phyloP scores from a whole-genome alignment of 2,329 filamentous ascomycete genomes.

The Penicillium italicum region DNA sequence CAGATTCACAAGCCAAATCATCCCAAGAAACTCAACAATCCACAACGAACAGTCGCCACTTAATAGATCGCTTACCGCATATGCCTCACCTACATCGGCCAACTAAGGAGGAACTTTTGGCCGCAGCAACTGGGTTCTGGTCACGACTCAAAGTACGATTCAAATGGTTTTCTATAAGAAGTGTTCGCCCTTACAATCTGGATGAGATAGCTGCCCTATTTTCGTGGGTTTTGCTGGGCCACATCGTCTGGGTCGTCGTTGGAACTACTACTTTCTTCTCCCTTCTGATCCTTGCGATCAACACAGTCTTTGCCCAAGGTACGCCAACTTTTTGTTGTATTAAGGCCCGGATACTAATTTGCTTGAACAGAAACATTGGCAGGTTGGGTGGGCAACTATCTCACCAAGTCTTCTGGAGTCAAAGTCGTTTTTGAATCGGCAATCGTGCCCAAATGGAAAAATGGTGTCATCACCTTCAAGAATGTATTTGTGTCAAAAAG shows the following conservation, averaged over 20 bases:
- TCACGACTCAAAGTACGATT: slow-evolving; percentile 84
- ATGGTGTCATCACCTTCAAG: slow-evolving; percentile 91
- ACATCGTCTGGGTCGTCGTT: slow-evolving; percentile 91
- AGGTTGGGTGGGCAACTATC: slow-evolving; percentile 88
- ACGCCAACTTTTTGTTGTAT: slow-evolving; percentile 32
- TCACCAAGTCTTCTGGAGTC: slow-evolving; percentile 88
- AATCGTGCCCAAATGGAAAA: slow-evolving; percentile 92
- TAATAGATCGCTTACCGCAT: slow-evolving; percentile 62
- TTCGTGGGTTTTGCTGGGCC: slow-evolving; percentile 91
- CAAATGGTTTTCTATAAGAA: slow-evolving; percentile 97
- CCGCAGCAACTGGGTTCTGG: slow-evolving; percentile 89
- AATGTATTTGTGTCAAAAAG: slow-evolving; percentile 94
- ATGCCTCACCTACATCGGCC: slow-evolving; percentile 77
- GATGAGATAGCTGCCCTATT: slow-evolving; percentile 95
- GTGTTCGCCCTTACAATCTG: slow-evolving; percentile 86
- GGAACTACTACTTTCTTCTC: slow-evolving; percentile 98
- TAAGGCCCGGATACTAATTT: neutral
- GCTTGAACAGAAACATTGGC: slow-evolving; percentile 73
- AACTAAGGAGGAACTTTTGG: slow-evolving; percentile 87
- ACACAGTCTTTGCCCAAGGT: slow-evolving; percentile 95
- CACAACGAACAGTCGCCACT: slow-evolving; percentile 33
- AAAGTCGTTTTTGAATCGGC: slow-evolving; percentile 96
- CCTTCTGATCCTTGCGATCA: slow-evolving; percentile 81
- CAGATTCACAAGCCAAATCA: slow-evolving; percentile 20
- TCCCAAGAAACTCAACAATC: slow-evolving; percentile 21